These are phyloP conservation scores for Trichoderma citrinoviride DNA, from an alignment of 2,329 filamentous ascomycete species.

Conservation along the genomic window DNA sequence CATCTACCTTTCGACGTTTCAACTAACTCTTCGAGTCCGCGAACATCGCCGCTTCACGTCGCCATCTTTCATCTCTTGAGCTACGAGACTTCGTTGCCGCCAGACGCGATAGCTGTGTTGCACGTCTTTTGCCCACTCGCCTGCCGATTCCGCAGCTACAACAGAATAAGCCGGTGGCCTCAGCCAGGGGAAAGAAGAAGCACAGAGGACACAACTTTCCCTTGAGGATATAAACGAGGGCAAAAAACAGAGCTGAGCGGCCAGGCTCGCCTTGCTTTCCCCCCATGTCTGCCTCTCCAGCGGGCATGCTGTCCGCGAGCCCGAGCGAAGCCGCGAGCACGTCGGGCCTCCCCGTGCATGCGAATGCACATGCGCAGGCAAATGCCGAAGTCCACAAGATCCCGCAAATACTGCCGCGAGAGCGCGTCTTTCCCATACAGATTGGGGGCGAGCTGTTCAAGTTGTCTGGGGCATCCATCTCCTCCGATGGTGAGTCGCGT, in stretches of 20 bases:
- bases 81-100: not conserved
- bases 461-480: constrained; percentile 69
- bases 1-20: not conserved
- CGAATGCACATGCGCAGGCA: constrained; percentile 33
- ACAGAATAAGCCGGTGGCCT: not conserved
- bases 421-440: constrained; percentile 72
- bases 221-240: too few species aligned
- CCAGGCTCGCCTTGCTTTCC: too few species aligned
- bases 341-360: constrained; percentile 28
- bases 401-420: constrained; percentile 61
- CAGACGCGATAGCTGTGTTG: not conserved
- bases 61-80: not conserved
- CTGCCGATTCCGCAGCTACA: not conserved
- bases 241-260: not conserved
- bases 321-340: constrained; percentile 30
- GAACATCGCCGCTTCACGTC: not conserved
- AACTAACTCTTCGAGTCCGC: not conserved
- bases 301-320: constrained; percentile 31
- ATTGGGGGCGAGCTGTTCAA: constrained; percentile 71
- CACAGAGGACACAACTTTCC: not conserved
- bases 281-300: constrained; percentile 4
- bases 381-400: constrained; percentile 44
- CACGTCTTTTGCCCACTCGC: not conserved
- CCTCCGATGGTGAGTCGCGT: constrained; percentile 62
- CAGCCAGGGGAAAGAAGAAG: not conserved